phyloP scores from a whole-genome alignment of 768 basidiomycete genomes.

The Boletus eberwhitei region DNA sequence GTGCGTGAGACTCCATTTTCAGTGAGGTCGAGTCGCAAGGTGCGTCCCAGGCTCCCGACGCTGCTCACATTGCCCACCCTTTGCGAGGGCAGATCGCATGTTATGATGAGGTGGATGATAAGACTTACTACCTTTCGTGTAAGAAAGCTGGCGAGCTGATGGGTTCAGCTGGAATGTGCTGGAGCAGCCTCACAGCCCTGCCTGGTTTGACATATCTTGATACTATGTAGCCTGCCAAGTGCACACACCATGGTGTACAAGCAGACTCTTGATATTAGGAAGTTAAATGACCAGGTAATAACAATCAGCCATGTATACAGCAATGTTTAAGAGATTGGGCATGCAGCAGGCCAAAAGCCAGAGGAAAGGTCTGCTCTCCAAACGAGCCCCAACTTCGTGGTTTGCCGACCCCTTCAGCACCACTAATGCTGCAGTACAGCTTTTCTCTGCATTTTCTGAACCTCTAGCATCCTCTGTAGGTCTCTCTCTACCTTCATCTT shows the following conservation, averaged over 20 bases:
- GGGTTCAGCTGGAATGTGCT: too few relatives aligned
- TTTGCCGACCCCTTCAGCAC: neutral
- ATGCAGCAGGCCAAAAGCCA: neutral
- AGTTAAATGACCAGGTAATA: neutral
- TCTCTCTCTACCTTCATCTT: slow-evolving; percentile 44
- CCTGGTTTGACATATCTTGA: too few relatives aligned
- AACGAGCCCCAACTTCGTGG: neutral
- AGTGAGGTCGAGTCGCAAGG: too few relatives aligned
- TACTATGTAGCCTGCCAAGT: too few relatives aligned
- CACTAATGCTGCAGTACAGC: neutral
- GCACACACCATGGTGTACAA: neutral
- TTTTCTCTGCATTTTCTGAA: slow-evolving; percentile 26
- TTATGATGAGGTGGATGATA: too few relatives aligned
- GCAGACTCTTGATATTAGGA: neutral
- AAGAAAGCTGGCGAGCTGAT: too few relatives aligned
- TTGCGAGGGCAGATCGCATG: too few relatives aligned
- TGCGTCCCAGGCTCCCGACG: too few relatives aligned
- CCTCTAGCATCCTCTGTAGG: slow-evolving; percentile 36
- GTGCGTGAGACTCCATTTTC: too few relatives aligned
- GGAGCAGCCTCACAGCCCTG: too few relatives aligned
- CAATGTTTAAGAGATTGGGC: neutral
- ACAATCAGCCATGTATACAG: neutral
- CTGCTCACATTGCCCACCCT: too few relatives aligned
- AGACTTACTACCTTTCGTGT: too few relatives aligned
- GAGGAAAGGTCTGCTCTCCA: neutral